These are phyloP conservation scores for Colletotrichum cordylinicola DNA, from an alignment of 2,329 filamentous ascomycete genomes.

Conservation along the genomic window DNA sequence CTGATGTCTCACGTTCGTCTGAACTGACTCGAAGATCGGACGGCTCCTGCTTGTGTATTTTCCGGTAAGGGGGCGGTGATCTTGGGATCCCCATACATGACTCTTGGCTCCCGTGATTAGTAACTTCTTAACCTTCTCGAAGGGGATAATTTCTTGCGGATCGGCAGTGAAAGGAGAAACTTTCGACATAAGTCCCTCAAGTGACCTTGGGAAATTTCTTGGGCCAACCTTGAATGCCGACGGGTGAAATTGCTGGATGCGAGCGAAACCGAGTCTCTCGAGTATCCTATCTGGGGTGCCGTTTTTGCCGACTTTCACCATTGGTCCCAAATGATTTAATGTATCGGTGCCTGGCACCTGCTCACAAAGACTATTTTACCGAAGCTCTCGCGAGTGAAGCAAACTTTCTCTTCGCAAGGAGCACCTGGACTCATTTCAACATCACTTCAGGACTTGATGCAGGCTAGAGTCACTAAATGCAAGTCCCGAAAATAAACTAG, in stretches of 20 bases:
- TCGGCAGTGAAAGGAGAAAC: background rate
- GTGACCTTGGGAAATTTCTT: background rate
- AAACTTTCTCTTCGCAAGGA: background rate
- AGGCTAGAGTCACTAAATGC: background rate
- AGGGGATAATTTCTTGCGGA: background rate
- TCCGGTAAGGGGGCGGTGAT: background rate
- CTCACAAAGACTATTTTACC: background rate
- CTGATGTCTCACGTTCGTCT: background rate
- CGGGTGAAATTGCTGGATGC: background rate
- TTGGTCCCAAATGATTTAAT: background rate
- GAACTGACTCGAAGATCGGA: constrained; percentile 15
- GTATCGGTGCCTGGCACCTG: background rate
- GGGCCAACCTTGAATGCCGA: background rate
- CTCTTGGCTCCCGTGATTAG: background rate
- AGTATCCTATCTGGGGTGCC: background rate
- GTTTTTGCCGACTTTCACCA: background rate
- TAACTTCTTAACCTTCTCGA: background rate
- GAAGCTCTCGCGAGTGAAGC: background rate
- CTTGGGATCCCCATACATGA: background rate
- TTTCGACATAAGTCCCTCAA: background rate
- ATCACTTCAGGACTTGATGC: background rate
- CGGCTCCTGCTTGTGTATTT: background rate
- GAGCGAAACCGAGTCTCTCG: background rate
- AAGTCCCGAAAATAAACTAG: background rate
- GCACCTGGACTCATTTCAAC: background rate